Evolutionary conservation across 768 basidiomycete genomes (phyloP).

Genomic region (Amanita molliuscula): DNA sequence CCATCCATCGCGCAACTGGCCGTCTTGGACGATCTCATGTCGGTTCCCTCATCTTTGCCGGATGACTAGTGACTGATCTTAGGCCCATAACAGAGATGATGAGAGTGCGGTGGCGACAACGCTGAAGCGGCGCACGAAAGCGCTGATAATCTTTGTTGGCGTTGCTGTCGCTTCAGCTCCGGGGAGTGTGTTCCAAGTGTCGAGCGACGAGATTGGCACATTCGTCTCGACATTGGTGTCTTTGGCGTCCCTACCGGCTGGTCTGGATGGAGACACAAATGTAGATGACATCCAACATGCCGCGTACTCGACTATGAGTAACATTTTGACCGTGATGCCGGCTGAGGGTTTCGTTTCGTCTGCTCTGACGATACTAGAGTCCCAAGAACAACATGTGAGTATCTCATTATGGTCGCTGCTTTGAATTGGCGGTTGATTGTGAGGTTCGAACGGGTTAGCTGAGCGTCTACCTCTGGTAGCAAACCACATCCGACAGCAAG

Average conservation of each 20-base stretch:
- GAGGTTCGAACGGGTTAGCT: slow-evolving; percentile 57
- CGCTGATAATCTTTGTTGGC: slow-evolving; percentile 57
- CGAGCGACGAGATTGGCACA: slow-evolving; percentile 22
- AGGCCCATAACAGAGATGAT: slow-evolving; percentile 35
- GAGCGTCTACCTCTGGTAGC: slow-evolving; percentile 57
- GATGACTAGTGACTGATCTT: background rate
- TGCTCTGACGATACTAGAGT: slow-evolving; percentile 43
- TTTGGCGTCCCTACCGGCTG: slow-evolving; percentile 28
- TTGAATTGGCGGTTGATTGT: background rate
- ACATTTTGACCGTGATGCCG: slow-evolving; percentile 52
- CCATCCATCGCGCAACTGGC: slow-evolving; percentile 27
- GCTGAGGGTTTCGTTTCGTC: slow-evolving; percentile 60
- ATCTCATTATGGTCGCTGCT: background rate
- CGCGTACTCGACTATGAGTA: slow-evolving; percentile 41
- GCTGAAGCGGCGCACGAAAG: slow-evolving; percentile 51
- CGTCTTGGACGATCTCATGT: slow-evolving; percentile 53
- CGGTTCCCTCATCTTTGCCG: slow-evolving; percentile 14
- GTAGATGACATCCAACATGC: slow-evolving; percentile 33
- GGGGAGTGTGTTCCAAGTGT: slow-evolving; percentile 3
- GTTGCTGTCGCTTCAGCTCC: slow-evolving; percentile 29
- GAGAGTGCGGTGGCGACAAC: slow-evolving; percentile 40
- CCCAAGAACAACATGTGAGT: slow-evolving; percentile 41
- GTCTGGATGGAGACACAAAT: slow-evolving; percentile 21
- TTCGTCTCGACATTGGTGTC: slow-evolving; percentile 40
- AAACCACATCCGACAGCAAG: slow-evolving; percentile 39